phyloP scores from a whole-genome alignment of 75 land plant genomes.

The Selaginella moellendorffii region DNA sequence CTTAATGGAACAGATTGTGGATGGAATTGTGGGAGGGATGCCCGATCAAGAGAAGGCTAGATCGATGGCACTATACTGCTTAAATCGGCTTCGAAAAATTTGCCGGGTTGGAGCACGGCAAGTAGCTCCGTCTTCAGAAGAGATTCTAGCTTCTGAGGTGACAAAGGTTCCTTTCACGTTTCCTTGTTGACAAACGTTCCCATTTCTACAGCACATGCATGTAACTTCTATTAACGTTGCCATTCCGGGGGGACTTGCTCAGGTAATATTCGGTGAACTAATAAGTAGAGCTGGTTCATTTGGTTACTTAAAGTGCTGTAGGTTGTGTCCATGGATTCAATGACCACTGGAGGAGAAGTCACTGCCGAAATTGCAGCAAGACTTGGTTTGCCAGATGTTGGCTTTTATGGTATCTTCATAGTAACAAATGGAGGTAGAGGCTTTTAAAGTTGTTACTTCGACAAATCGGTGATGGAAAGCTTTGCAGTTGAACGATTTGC shows the following conservation, averaged over 20 bases:
- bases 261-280: neutral
- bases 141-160: slow-evolving; percentile 15
- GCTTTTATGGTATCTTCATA: slow-evolving; percentile 24
- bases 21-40: slow-evolving; percentile 3
- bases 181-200: neutral
- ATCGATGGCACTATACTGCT: slow-evolving; percentile 12
- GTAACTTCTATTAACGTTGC: neutral
- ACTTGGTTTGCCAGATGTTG: slow-evolving; percentile 19
- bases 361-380: slow-evolving; percentile 10
- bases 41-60: slow-evolving; percentile 1
- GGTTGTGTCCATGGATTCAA: slow-evolving; percentile 13
- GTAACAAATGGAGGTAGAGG: slow-evolving; percentile 22
- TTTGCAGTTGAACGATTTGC: slow-evolving; percentile 3
- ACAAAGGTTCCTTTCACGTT: no score
- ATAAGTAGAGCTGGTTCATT: neutral
- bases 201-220: neutral
- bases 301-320: no score
- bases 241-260: neutral
- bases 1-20: slow-evolving; percentile 6
- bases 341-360: slow-evolving; percentile 19
- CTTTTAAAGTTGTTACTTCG: no score
- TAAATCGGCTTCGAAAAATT: slow-evolving; percentile 12
- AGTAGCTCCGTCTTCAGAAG: slow-evolving; percentile 6
- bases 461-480: no score
- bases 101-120: slow-evolving; percentile 7